Evolutionary conservation across 352 stramenopile species (phyloP), one percentile per base, ranked within the genome.

Genomic region (Phytopythium delawarense): DNA sequence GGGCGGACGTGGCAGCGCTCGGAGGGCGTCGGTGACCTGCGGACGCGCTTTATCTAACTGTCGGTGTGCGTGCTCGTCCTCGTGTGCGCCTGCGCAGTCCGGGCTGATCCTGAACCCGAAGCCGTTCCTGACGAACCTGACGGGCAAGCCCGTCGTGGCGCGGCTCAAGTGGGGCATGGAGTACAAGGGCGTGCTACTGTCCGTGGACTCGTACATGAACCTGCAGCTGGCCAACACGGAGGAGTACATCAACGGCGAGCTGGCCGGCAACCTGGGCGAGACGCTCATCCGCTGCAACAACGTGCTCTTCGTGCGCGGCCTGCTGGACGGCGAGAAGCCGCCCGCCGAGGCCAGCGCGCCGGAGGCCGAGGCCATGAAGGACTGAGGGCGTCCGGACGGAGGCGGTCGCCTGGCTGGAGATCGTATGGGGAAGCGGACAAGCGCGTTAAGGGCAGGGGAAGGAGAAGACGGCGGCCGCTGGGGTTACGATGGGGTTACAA

Each of bases 91-190:
- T 34, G 45, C 21, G 45, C 45, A 96, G 87, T 89, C 85, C 61
- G 82, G 84, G 56, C 72, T 96, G 64, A 97, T 98, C 65, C 76
- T 98, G 56, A 98, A 98, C 78, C 94, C 94, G 6, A 98, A 98
- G 81, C 94, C 94, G 49, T 98, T 98, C 75, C 84, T 98, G 64
- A 92, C 87, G 37, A 91, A 94, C 46, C 85, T 98, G 51, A 97
- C 91, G 20, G 98, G 97, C 34, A 98, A 99, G 72, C 66, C 79
- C 21, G 95, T 99, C 40, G 87, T 98, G 66, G 96, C 98, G 56
- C 97, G 98, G 64, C 88, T 99, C 59, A 99, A 99, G 82, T 99
- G 97, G 98, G 97, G 97, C 35, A 98, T 99, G 92, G 97, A 99
- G 80, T 99, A 99, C 80, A 97, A 98, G 75, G 98, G 90, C 63